Evolutionary conservation across 1,284 basidiomycete genomes (phyloP).

Genomic region (Flammula alnicola): DNA sequence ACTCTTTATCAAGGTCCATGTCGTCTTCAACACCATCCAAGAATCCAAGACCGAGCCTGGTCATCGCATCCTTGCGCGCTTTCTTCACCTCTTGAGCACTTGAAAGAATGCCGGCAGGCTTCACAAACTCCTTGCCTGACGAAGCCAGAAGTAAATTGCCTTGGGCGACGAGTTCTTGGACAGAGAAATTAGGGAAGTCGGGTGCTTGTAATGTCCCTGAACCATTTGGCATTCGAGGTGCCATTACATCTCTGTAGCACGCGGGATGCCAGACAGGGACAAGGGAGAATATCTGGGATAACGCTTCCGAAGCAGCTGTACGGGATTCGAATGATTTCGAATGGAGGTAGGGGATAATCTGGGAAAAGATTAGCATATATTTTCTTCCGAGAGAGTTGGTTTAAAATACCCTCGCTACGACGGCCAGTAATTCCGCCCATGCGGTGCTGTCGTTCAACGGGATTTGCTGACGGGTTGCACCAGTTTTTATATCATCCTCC

Average conservation of each 20-base stretch:
- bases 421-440: constrained; percentile 83
- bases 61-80: constrained; percentile 83
- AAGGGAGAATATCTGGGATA: constrained; percentile 85
- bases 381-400: not conserved
- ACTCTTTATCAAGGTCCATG: constrained; percentile 82
- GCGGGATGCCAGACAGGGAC: constrained; percentile 84
- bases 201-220: constrained; percentile 42
- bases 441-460: constrained; percentile 66
- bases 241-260: constrained; percentile 23
- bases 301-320: constrained; percentile 81
- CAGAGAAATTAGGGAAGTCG: constrained; percentile 75
- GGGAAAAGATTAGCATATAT: constrained; percentile 9
- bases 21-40: constrained; percentile 76
- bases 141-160: constrained; percentile 83
- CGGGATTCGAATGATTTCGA: constrained; percentile 90
- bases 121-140: constrained; percentile 85
- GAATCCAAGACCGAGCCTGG: constrained; percentile 81
- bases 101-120: constrained; percentile 69
- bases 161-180: constrained; percentile 74
- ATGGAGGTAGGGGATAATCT: constrained; percentile 89
- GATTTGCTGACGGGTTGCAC: constrained; percentile 54
- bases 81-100: constrained; percentile 77
- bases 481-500: constrained; percentile 75
- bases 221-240: constrained; percentile 23
- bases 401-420: constrained; percentile 72